phyloP scores from a whole-genome alignment of 768 basidiomycete genomes.

The Psilocybe azurescens region DNA sequence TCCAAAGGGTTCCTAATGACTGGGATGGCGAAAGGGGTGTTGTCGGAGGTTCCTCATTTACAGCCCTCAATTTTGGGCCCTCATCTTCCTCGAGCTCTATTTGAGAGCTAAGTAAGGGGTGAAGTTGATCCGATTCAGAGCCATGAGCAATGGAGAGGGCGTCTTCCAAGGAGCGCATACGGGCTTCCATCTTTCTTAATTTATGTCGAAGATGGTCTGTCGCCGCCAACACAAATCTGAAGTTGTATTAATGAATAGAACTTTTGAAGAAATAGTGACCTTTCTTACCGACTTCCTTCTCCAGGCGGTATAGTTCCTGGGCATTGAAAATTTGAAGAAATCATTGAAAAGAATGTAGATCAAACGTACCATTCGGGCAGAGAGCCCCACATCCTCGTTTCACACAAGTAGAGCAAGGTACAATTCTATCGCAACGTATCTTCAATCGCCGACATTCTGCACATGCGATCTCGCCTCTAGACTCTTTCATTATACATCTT shows the following conservation, averaged over 20 bases:
- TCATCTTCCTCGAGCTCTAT: conserved; percentile 38
- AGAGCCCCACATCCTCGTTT: conserved; percentile 55
- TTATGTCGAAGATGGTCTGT: conserved; percentile 58
- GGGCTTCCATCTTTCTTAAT: conserved; percentile 48
- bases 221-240: conserved; percentile 56
- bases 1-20: conserved; percentile 48
- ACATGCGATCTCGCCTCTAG: conserved; percentile 47
- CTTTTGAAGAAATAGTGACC: not conserved
- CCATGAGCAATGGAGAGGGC: conserved; percentile 53
- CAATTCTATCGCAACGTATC: conserved; percentile 42
- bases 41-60: conserved; percentile 28
- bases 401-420: conserved; percentile 55
- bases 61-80: conserved; percentile 31
- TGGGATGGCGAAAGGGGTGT: conserved; percentile 34
- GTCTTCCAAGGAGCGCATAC: conserved; percentile 60
- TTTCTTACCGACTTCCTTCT: conserved; percentile 53
- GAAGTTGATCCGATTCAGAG: conserved; percentile 40
- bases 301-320: conserved; percentile 59
- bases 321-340: not conserved
- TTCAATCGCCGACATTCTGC: conserved; percentile 51
- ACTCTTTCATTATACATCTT: not conserved
- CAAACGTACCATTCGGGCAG: conserved; percentile 53
- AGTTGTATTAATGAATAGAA: not conserved
- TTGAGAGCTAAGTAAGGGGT: conserved; percentile 44
- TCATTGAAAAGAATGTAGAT: not conserved